These are phyloP conservation scores for Moesziomyces antarcticus DNA, from an alignment of 1,284 basidiomycete genomes.

Conservation along the genomic window DNA sequence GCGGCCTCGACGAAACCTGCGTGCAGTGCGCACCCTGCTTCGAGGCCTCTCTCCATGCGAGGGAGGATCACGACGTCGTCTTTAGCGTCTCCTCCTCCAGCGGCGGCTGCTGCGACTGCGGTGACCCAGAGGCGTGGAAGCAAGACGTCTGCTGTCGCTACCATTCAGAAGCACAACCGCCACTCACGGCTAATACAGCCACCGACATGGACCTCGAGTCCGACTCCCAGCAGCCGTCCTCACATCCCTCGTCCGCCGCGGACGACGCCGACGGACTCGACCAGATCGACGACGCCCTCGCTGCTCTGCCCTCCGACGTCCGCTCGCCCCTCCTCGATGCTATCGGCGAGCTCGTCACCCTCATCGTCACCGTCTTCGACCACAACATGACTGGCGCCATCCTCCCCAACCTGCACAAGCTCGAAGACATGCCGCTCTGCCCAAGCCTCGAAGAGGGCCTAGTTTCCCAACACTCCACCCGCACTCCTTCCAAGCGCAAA, in stretches of 20 bases:
- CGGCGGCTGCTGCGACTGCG: slow-evolving; percentile 67
- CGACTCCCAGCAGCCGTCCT: slow-evolving; percentile 14
- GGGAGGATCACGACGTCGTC: slow-evolving; percentile 63
- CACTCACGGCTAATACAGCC: background rate
- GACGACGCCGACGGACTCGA: slow-evolving; percentile 33
- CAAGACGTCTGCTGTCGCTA: slow-evolving; percentile 60
- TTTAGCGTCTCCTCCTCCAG: slow-evolving; percentile 61
- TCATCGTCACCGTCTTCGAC: slow-evolving; percentile 84
- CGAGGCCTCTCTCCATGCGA: slow-evolving; percentile 58
- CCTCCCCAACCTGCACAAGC: slow-evolving; percentile 71
- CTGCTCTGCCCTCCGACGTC: slow-evolving; percentile 70
- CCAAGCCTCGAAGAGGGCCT: slow-evolving; percentile 53
- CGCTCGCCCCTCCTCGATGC: slow-evolving; percentile 79
- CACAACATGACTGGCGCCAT: slow-evolving; percentile 82
- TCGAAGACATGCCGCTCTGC: slow-evolving; percentile 75
- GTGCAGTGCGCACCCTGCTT: slow-evolving; percentile 66
- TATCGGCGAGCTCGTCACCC: slow-evolving; percentile 82
- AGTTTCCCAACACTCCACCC: slow-evolving; percentile 14
- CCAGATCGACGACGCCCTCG: slow-evolving; percentile 29
- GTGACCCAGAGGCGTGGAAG: slow-evolving; percentile 66
- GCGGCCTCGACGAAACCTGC: slow-evolving; percentile 66
- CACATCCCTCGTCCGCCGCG: background rate
- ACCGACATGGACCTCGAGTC: slow-evolving; percentile 39
- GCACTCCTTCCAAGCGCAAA: slow-evolving; percentile 41
- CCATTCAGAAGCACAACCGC: slow-evolving; percentile 38